These are phyloP conservation scores for Magnolia kwangsiensis DNA, from an alignment of 164 flowering plant species.

Conservation along the genomic window DNA sequence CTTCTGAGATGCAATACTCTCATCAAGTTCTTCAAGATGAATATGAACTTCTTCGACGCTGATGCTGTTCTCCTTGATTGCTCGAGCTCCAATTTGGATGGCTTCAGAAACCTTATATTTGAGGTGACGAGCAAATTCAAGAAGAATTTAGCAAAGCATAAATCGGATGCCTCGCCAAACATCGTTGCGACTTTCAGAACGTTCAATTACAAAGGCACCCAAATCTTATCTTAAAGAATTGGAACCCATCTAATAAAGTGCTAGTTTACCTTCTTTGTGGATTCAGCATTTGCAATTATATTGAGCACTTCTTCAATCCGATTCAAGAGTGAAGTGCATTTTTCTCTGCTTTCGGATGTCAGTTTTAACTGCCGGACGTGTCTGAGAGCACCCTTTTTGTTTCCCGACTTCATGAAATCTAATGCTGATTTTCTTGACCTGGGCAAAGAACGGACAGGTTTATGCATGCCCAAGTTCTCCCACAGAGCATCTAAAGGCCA, in stretches of 20 bases:
- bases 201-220: neutral
- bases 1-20: constrained; percentile 56
- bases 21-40: constrained; percentile 66
- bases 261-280: constrained; percentile 63
- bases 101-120: constrained; percentile 75
- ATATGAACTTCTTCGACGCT: constrained; percentile 60
- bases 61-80: constrained; percentile 62
- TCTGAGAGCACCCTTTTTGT: constrained; percentile 59
- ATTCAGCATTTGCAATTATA: constrained; percentile 68
- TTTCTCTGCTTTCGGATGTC: constrained; percentile 60
- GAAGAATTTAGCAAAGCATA: neutral
- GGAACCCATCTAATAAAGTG: neutral
- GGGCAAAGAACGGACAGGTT: constrained; percentile 16
- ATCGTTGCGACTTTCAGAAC: neutral
- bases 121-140: neutral
- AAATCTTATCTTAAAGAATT: neutral
- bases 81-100: constrained; percentile 65
- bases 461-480: neutral
- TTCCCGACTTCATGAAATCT: constrained; percentile 52
- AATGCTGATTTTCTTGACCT: constrained; percentile 68
- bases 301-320: constrained; percentile 77
- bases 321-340: constrained; percentile 50
- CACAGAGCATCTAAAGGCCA: neutral
- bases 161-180: neutral
- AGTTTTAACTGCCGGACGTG: constrained; percentile 58